These are phyloP conservation scores for Podospora sp. DNA, from an alignment of 495 filamentous ascomycete species.

Conservation along the genomic window DNA sequence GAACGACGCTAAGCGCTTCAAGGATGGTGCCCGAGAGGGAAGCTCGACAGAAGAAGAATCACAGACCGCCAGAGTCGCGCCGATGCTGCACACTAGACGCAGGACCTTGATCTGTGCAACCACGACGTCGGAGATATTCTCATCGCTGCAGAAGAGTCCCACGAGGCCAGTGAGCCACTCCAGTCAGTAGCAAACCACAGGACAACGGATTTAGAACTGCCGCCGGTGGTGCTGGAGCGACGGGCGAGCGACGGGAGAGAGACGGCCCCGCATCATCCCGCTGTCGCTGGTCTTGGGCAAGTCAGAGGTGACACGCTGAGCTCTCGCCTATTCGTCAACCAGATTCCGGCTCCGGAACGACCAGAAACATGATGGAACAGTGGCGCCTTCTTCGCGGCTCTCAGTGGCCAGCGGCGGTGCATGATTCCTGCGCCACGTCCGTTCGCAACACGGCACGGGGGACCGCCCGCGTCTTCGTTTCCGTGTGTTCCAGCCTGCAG, in stretches of 20 bases:
- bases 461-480: constrained; percentile 1
- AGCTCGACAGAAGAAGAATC: too few species aligned
- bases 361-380: constrained; percentile 17
- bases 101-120: constrained; percentile 6
- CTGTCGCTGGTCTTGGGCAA: background rate
- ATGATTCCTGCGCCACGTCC: constrained; percentile 19
- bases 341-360: background rate
- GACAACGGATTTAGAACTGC: background rate
- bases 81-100: background rate
- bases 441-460: constrained; percentile 21
- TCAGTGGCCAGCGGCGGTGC: constrained; percentile 6
- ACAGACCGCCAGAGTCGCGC: background rate
- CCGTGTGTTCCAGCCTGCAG: constrained; percentile 6
- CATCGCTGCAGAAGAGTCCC: background rate
- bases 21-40: background rate
- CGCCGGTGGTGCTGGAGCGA: background rate
- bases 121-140: background rate
- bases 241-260: background rate
- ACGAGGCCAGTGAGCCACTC: background rate
- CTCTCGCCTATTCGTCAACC: constrained; percentile 14
- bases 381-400: constrained; percentile 15
- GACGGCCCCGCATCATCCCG: background rate
- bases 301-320: constrained; percentile 1
- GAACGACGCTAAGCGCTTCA: too few species aligned
- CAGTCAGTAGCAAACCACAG: background rate